phyloP scores from a whole-genome alignment of 208 protist genomes.

The Wallacemonas collosoma region DNA sequence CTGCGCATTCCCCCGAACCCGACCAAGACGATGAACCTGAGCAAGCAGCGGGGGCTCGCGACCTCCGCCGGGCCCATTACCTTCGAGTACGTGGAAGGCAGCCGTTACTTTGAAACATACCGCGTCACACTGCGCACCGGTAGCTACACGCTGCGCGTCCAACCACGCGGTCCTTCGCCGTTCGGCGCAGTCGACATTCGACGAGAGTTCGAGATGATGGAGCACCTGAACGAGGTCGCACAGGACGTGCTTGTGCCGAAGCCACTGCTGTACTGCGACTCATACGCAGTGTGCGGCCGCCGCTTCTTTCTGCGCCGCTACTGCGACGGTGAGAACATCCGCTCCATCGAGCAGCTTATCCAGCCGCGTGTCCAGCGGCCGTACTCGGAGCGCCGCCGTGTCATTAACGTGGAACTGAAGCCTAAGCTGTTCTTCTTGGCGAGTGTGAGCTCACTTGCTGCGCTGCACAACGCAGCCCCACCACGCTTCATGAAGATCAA shows the following conservation, averaged over 20 bases:
- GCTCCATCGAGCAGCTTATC: constrained; percentile 50
- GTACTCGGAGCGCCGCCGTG: constrained; percentile 61
- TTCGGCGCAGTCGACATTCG: constrained; percentile 59
- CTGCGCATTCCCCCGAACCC: constrained; percentile 38
- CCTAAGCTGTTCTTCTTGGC: constrained; percentile 60
- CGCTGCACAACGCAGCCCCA: constrained; percentile 56
- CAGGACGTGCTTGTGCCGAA: constrained; percentile 51
- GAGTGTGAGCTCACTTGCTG: constrained; percentile 39
- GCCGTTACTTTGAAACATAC: constrained; percentile 65
- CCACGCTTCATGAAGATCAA: constrained; percentile 53
- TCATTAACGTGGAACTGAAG: constrained; percentile 63
- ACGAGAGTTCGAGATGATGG: constrained; percentile 73
- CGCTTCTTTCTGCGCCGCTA: constrained; percentile 75
- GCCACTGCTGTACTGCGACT: constrained; percentile 72
- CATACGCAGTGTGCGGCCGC: constrained; percentile 60
- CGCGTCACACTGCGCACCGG: constrained; percentile 75
- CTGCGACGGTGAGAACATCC: constrained; percentile 63
- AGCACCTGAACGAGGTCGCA: constrained; percentile 47
- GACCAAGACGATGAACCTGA: constrained; percentile 36
- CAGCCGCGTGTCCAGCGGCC: constrained; percentile 70
- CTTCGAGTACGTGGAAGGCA: constrained; percentile 68
- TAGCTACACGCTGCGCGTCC: constrained; percentile 73
- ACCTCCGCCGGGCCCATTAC: constrained; percentile 64
- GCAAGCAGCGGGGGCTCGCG: constrained; percentile 52
- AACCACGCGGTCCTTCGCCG: constrained; percentile 57